phyloP scores from a whole-genome alignment of 208 protist genomes.

The Leishmania mexicana region DNA sequence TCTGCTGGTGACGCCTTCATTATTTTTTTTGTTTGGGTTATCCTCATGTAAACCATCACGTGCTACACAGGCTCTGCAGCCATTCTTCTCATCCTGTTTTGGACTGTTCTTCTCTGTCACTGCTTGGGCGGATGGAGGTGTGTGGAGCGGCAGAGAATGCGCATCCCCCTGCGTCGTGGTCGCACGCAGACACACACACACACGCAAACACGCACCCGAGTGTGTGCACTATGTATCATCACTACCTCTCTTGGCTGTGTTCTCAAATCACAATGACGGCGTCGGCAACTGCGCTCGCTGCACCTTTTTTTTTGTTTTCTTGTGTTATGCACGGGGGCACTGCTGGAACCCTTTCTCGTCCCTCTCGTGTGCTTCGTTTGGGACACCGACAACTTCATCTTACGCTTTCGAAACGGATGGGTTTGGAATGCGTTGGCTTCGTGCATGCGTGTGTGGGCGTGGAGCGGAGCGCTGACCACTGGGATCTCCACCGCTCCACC shows the following conservation, averaged over 20 bases:
- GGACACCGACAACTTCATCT: neutral
- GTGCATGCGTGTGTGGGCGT: neutral
- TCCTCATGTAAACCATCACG: neutral
- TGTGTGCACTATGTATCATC: neutral
- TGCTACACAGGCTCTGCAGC: neutral
- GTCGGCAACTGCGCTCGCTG: neutral
- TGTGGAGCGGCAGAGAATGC: neutral
- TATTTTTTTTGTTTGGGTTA: neutral
- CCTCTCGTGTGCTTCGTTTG: neutral
- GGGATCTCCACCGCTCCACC: neutral
- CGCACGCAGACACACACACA: neutral
- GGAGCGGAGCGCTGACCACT: neutral
- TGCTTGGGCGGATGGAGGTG: neutral
- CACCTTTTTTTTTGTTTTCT: slow-evolving; percentile 14
- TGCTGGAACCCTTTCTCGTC: neutral
- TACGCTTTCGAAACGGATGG: neutral
- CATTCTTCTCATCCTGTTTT: neutral
- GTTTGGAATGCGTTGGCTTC: neutral
- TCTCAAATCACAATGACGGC: neutral
- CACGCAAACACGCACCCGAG: neutral
- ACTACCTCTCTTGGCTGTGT: neutral
- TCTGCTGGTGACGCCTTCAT: neutral
- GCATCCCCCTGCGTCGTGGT: neutral
- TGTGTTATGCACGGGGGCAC: neutral
- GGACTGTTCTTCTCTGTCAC: neutral